Evolutionary conservation across 2,329 filamentous ascomycete genomes (phyloP).

Genomic region (Conoideocrella luteorostrata): DNA sequence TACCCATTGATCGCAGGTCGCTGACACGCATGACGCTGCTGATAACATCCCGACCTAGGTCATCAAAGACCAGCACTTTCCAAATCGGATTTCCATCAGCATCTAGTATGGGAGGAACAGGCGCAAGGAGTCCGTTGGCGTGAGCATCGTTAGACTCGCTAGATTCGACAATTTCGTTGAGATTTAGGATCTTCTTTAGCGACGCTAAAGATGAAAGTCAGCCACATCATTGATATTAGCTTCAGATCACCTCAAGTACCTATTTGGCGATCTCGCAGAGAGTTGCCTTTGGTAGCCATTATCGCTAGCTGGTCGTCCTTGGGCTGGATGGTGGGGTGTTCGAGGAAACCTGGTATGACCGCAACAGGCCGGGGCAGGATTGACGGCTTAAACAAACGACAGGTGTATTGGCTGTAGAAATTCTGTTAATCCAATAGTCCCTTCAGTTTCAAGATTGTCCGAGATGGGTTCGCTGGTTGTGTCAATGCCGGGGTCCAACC

Average conservation of each 20-base stretch:
- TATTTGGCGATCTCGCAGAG: conserved; percentile 46
- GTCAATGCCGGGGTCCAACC: neutral
- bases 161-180: conserved; percentile 67
- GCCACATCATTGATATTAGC: neutral
- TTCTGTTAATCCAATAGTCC: too few species aligned
- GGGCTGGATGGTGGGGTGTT: neutral
- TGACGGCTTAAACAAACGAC: too few species aligned
- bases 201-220: conserved; percentile 52
- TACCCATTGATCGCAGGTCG: conserved; percentile 87
- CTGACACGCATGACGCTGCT: conserved; percentile 93
- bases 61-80: conserved; percentile 96
- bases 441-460: too few species aligned
- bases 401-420: conserved; percentile 2
- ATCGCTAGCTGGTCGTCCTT: conserved; percentile 11
- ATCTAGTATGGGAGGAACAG: conserved; percentile 74
- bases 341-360: too few species aligned
- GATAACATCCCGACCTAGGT: conserved; percentile 85
- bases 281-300: conserved; percentile 41
- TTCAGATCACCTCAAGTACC: conserved; percentile 23
- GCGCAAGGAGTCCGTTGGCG: conserved; percentile 57
- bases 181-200: conserved; percentile 90
- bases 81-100: conserved; percentile 89
- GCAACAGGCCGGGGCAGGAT: too few species aligned
- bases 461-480: neutral
- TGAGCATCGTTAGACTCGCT: conserved; percentile 57